These are phyloP conservation scores for Xylogone sp. DNA, from an alignment of 2,329 filamentous ascomycete genomes.

Conservation along the genomic window DNA sequence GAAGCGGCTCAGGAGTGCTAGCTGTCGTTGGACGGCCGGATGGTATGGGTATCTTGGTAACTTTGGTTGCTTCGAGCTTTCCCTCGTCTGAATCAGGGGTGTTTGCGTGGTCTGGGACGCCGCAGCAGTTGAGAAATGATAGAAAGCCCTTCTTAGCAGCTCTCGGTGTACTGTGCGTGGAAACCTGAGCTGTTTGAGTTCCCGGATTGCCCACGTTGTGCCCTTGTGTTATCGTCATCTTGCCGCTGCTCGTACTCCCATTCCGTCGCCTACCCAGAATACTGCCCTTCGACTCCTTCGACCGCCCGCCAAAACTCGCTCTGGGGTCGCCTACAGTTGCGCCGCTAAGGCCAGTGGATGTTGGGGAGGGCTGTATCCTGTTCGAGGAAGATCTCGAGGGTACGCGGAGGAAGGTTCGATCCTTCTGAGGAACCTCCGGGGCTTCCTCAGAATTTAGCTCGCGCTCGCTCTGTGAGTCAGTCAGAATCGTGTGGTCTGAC, in stretches of 20 bases:
- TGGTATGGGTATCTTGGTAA: slow-evolving; percentile 34
- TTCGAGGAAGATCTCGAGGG: slow-evolving; percentile 61
- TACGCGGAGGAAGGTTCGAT: slow-evolving; percentile 50
- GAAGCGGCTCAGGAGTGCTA: slow-evolving; percentile 23
- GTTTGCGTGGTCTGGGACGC: slow-evolving; percentile 34
- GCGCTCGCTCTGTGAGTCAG: slow-evolving; percentile 22
- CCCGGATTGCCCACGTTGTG: slow-evolving; percentile 34
- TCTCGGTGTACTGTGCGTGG: slow-evolving; percentile 25
- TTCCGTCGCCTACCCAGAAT: slow-evolving; percentile 60
- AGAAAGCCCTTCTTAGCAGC: slow-evolving; percentile 39
- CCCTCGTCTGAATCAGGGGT: slow-evolving; percentile 39
- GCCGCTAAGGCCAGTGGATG: slow-evolving; percentile 57
- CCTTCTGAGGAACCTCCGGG: slow-evolving; percentile 32
- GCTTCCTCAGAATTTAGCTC: slow-evolving; percentile 18
- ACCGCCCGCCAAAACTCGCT: slow-evolving; percentile 60
- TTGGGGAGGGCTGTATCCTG: slow-evolving; percentile 55
- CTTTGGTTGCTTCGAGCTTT: slow-evolving; percentile 40
- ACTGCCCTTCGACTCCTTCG: slow-evolving; percentile 63
- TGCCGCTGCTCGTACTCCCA: slow-evolving; percentile 63
- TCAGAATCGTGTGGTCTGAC: slow-evolving; percentile 21
- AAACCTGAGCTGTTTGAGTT: slow-evolving; percentile 27
- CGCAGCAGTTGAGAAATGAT: slow-evolving; percentile 45
- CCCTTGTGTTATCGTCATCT: slow-evolving; percentile 44
- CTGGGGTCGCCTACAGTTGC: slow-evolving; percentile 54
- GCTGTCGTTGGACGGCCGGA: slow-evolving; percentile 26